These are phyloP conservation scores for Malus sieversii DNA, from an alignment of 306 rosid genomes.

Conservation along the genomic window DNA sequence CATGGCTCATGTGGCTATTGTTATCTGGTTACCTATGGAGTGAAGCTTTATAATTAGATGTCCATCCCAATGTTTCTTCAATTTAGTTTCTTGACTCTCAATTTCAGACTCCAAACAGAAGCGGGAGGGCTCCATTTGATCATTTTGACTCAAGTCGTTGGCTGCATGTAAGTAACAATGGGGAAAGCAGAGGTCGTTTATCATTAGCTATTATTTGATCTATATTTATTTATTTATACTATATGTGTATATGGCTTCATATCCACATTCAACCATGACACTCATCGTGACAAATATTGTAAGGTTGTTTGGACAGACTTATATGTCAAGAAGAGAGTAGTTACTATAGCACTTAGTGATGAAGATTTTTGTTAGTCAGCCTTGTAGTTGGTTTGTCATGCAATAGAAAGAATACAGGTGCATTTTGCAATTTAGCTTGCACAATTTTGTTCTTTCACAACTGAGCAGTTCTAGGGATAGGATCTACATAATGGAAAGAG, in stretches of 20 bases:
- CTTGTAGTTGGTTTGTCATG: neutral
- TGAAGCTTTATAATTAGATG: neutral
- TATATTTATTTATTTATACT: neutral
- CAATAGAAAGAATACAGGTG: neutral
- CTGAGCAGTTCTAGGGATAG: neutral
- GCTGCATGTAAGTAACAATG: constrained; percentile 80
- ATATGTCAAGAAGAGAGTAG: neutral
- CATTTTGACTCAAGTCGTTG: constrained; percentile 78
- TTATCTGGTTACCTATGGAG: neutral
- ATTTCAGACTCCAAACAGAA: constrained; percentile 71
- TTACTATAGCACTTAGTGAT: neutral
- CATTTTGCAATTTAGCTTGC: neutral
- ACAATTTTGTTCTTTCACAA: neutral
- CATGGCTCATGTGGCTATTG: neutral
- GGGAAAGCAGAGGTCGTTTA: neutral
- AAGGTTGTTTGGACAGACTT: neutral
- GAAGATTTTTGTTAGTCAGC: neutral
- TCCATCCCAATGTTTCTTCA: neutral
- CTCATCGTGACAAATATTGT: neutral
- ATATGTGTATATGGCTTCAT: neutral
- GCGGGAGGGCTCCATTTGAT: constrained; percentile 80
- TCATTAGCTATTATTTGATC: neutral
- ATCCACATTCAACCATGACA: neutral
- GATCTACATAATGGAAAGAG: neutral
- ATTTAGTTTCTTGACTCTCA: constrained; percentile 12